A percentile compares a stretch with the other conserved stretches of the same genome.
These are phyloP conservation scores for Saxophila tyrrhenica DNA, from an alignment of 495 filamentous ascomycete species.

Conservation along the genomic window DNA sequence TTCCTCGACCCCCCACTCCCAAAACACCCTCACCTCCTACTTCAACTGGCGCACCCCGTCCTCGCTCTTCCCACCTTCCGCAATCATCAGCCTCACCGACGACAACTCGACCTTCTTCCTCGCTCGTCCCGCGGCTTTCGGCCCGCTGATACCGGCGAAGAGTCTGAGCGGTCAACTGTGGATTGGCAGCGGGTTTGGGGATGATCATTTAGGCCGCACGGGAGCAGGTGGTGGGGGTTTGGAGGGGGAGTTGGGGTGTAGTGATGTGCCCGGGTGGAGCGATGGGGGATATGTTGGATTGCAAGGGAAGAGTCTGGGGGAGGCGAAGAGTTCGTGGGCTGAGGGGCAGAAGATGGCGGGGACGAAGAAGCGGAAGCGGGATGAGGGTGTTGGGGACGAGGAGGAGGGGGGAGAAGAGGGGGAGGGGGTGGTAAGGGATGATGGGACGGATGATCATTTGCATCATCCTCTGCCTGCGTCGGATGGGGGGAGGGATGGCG, in stretches of 20 bases:
- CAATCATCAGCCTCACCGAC: slow-evolving; percentile 89
- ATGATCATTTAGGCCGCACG: slow-evolving; percentile 52
- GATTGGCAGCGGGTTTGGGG: slow-evolving; percentile 82
- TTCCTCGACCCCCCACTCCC: slow-evolving; percentile 21
- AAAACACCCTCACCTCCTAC: slow-evolving; percentile 35
- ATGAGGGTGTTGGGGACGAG: not conserved
- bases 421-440: slow-evolving; percentile 34
- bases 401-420: slow-evolving; percentile 3
- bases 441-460: slow-evolving; percentile 88
- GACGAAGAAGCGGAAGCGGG: slow-evolving; percentile 2
- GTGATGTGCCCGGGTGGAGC: slow-evolving; percentile 90
- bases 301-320: not conserved
- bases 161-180: slow-evolving; percentile 78
- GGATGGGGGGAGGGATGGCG: slow-evolving; percentile 33
- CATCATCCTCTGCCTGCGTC: slow-evolving; percentile 53
- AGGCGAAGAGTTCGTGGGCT: not conserved
- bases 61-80: slow-evolving; percentile 85
- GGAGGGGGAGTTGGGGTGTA: slow-evolving; percentile 90
- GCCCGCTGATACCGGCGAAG: slow-evolving; percentile 59
- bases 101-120: slow-evolving; percentile 96
- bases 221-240: slow-evolving; percentile 38
- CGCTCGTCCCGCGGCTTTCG: slow-evolving; percentile 86
- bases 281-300: slow-evolving; percentile 33
- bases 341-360: slow-evolving; percentile 1
- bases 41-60: slow-evolving; percentile 57